Conservation (phyloP, 2,329 filamentous ascomycete species). For the Cytospora piceae region DNA sequence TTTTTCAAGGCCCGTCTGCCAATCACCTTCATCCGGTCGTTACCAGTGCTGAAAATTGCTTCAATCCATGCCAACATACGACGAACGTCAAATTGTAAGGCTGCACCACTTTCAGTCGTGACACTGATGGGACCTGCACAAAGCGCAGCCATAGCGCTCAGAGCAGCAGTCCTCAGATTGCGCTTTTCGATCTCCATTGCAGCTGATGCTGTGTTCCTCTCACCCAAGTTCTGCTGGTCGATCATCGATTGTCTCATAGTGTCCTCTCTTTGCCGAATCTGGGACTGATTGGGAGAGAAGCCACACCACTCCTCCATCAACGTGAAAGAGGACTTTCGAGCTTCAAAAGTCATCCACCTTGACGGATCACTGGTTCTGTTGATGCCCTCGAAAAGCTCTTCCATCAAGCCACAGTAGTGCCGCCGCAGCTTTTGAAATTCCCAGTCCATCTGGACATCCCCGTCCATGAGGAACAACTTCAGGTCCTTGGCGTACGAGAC, state of each 20-base stretch:
- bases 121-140: slow-evolving; percentile 86
- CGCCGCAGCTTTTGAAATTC: slow-evolving; percentile 89
- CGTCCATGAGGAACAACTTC: slow-evolving; percentile 92
- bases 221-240: slow-evolving; percentile 75
- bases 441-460: slow-evolving; percentile 92
- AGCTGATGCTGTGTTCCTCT: slow-evolving; percentile 78
- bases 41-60: slow-evolving; percentile 88
- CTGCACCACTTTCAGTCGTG: slow-evolving; percentile 83
- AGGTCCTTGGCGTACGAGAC: slow-evolving; percentile 89
- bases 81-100: slow-evolving; percentile 87
- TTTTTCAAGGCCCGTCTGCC: slow-evolving; percentile 88
- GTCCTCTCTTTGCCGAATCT: slow-evolving; percentile 81
- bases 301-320: slow-evolving; percentile 99
- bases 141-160: slow-evolving; percentile 93
- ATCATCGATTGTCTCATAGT: slow-evolving; percentile 85
- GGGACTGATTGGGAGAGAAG: slow-evolving; percentile 86
- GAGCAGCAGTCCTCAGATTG: slow-evolving; percentile 83
- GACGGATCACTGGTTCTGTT: slow-evolving; percentile 83
- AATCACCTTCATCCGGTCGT: slow-evolving; percentile 89
- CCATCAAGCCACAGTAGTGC: slow-evolving; percentile 92
- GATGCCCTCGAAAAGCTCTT: slow-evolving; percentile 90
- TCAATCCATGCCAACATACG: slow-evolving; percentile 96
- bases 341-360: slow-evolving; percentile 97
- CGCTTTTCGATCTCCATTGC: slow-evolving; percentile 97
- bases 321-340: slow-evolving; percentile 90